Conservation (phyloP, 2,329 filamentous ascomycete species). For the Neofusicoccum kwambonambiense region DNA sequence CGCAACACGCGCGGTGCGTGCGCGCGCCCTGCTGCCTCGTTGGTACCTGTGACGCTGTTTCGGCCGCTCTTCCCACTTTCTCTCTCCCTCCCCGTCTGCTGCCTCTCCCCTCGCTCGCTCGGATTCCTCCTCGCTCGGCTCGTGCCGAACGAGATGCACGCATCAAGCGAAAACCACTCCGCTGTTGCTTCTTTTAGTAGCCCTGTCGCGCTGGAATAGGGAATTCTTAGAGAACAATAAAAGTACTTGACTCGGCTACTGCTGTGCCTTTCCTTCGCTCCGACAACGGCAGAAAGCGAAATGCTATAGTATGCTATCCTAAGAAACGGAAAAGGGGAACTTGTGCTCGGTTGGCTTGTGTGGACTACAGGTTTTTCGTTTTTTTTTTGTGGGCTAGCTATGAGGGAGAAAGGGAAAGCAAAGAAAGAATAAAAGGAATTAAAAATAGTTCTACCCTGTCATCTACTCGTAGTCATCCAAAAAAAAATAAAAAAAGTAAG, state of each 20-base stretch:
- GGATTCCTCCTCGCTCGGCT: background rate
- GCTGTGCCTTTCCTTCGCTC: background rate
- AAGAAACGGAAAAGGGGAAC: background rate
- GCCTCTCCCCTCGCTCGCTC: background rate
- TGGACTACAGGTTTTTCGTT: background rate
- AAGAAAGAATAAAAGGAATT: background rate
- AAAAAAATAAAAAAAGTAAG: background rate
- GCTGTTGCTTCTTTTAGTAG: background rate
- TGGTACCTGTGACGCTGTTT: background rate
- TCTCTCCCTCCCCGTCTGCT: background rate
- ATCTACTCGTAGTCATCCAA: constrained; percentile 16
- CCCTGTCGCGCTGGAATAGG: background rate
- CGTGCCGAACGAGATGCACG: constrained; percentile 2
- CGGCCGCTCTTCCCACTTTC: background rate
- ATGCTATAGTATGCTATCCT: background rate
- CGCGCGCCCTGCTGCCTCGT: background rate
- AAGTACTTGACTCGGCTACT: background rate
- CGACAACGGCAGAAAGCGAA: background rate
- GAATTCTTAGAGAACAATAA: background rate
- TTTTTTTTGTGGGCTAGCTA: constrained; percentile 4
- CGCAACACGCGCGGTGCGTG: background rate
- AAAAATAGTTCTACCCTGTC: constrained; percentile 13
- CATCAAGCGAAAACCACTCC: background rate
- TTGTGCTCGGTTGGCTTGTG: background rate
- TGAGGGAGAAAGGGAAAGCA: background rate